A percentile compares a stretch with the other conserved stretches of the same genome.
These are phyloP conservation scores for Penicillium sp. DNA, from an alignment of 2,329 filamentous ascomycete species.

Conservation along the genomic window DNA sequence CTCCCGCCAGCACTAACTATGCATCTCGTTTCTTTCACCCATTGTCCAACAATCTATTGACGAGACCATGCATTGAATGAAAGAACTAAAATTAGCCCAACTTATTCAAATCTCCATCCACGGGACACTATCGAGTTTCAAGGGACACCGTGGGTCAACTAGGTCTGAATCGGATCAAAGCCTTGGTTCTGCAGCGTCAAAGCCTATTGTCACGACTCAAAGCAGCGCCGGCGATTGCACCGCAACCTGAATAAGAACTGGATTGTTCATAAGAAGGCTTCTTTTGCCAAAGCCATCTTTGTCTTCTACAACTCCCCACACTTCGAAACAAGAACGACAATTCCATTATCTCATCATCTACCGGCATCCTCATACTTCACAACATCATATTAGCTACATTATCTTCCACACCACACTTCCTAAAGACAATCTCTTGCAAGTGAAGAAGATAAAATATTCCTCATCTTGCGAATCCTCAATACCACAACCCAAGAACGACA, in stretches of 20 bases:
- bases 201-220: background rate
- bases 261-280: background rate
- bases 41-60: background rate
- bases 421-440: background rate
- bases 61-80: background rate
- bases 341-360: background rate
- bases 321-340: background rate
- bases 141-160: background rate
- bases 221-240: background rate
- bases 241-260: background rate
- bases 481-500: background rate
- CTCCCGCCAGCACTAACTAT: no score
- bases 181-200: background rate
- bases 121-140: background rate
- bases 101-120: no score
- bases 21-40: background rate
- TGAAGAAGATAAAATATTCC: background rate
- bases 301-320: background rate
- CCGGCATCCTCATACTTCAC: background rate
- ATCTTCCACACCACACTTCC: background rate
- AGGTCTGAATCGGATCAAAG: background rate
- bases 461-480: background rate
- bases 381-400: background rate
- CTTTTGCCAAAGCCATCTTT: background rate
- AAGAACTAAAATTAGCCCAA: no score